Evolutionary conservation across 1,284 basidiomycete species (phyloP), one percentile per base, ranked within the genome.

Genomic region (Ganoderma sinense): DNA sequence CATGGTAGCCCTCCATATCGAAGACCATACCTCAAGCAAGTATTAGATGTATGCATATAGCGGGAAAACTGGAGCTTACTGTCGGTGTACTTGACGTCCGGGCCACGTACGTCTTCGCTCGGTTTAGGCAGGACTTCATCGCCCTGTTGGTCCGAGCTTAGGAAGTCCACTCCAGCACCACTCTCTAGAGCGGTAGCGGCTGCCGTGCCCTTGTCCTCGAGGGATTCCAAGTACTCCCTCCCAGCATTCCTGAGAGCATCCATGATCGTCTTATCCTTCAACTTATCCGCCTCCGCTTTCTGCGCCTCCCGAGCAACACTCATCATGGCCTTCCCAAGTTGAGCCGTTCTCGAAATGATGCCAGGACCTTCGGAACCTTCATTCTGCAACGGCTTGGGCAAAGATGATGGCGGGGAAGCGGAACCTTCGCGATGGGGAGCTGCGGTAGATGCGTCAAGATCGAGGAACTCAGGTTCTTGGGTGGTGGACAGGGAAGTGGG

Each of bases 1-100:
- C 82, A 78, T 93, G 91, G 75, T 93, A 93, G 3, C 91, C 92
- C 70, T 88, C 86, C 67, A 85, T 83, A 74, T 94, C 92, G 40
- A 92, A 82, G 16, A 89, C 88, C 70, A 92, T 82, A 71, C 87
- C 91, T 93, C 64, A 23, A 14, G 18, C n/a, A 13, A 18, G 33
- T 26, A 64, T 68, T 16, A 14, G 65, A 36, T 29, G 63, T 36
- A 20, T 36, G 14, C 18, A 66, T 26, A 63, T 8, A 60, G 82
- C n/a, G n/a, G 74, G 82, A 80, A 71, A 86, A 70, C 33, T 7
- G 60, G 29, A 83, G 82, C 83, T 84, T 77, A 88, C 94, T 86
- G 66, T 88, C 81, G 53, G 86, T 90, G 75, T 95, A 94, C 59
- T 90, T 83, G 1, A 96, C 87, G 6, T 88, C 87, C 26, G 92